A percentile compares a stretch with the other conserved stretches of the same genome.
Conservation (phyloP, 73 alveolate genomes). For the Paramecium caudatum region DNA sequence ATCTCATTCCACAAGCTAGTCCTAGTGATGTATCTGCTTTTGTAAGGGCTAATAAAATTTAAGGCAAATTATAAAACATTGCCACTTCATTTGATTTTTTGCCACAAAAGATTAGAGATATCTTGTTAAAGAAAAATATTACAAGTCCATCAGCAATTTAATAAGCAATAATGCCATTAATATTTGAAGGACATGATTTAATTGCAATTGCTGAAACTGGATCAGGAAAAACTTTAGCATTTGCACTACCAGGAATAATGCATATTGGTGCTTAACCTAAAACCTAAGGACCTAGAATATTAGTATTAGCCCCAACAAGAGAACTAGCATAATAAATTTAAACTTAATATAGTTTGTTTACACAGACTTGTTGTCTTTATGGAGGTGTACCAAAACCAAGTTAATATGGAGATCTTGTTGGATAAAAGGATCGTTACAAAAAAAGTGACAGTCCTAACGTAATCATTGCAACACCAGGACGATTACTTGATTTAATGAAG, state of each 20-base stretch:
- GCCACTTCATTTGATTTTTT: background rate
- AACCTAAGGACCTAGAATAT: conserved; percentile 50
- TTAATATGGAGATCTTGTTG: conserved; percentile 74
- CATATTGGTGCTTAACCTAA: conserved; percentile 75
- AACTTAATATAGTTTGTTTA: conserved; percentile 31
- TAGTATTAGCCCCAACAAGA: conserved; percentile 97
- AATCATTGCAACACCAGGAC: conserved; percentile 91
- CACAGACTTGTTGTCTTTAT: conserved; percentile 49
- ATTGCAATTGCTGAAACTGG: conserved; percentile 94
- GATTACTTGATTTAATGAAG: conserved; percentile 85
- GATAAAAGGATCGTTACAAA: conserved; percentile 74
- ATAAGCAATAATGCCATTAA: conserved; percentile 48
- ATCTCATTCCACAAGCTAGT: background rate
- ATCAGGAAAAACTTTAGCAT: conserved; percentile 93
- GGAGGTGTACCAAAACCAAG: conserved; percentile 78
- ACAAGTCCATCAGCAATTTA: conserved; percentile 71
- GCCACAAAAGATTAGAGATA: background rate
- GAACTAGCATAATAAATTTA: conserved; percentile 89
- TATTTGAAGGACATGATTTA: conserved; percentile 85
- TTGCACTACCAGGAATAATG: conserved; percentile 89
- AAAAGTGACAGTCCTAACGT: conserved; percentile 81
- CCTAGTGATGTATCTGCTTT: background rate
- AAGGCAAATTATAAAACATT: background rate
- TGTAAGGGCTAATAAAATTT: background rate
- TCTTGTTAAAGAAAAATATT: conserved; percentile 66